phyloP scores from a whole-genome alignment of 257 asterid genomes.

The Nicotiana undulata region DNA sequence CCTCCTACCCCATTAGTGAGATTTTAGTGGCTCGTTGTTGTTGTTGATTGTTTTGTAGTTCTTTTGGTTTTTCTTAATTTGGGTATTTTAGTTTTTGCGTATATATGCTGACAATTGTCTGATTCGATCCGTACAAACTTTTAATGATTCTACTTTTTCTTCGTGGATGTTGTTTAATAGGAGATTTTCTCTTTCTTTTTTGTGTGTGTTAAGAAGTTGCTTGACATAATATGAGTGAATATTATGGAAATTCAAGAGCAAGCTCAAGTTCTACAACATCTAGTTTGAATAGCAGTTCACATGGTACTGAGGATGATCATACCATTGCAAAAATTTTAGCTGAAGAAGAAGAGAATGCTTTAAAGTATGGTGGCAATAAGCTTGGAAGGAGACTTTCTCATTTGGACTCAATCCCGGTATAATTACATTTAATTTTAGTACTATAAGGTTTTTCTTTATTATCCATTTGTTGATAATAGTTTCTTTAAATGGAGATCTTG shows the following conservation, averaged over 20 bases:
- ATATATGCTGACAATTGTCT: background rate
- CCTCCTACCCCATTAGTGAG: too few species aligned
- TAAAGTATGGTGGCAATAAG: slow-evolving; percentile 30
- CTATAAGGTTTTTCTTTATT: background rate
- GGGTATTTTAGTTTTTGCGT: background rate
- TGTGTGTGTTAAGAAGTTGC: background rate
- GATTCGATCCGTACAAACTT: background rate
- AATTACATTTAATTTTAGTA: background rate
- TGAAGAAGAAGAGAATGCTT: slow-evolving; percentile 43
- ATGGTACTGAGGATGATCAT: slow-evolving; percentile 89
- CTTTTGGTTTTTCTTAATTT: background rate
- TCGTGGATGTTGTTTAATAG: background rate
- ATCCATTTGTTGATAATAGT: background rate
- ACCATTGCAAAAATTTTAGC: slow-evolving; percentile 73
- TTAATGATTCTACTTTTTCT: background rate
- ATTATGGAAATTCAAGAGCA: slow-evolving; percentile 33
- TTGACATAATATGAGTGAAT: slow-evolving; percentile 30
- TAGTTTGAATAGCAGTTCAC: slow-evolving; percentile 68
- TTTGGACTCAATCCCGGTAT: slow-evolving; percentile 87
- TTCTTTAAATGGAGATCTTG: background rate
- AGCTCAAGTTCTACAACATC: slow-evolving; percentile 57
- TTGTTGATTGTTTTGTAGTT: background rate
- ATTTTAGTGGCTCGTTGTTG: too few species aligned
- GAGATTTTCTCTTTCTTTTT: background rate
- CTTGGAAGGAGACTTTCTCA: slow-evolving; percentile 90